Percentiles rank a stretch among this genome's conserved stretches.
Conservation (phyloP, 495 filamentous ascomycete genomes). For the Aspergillus mulundensis region DNA sequence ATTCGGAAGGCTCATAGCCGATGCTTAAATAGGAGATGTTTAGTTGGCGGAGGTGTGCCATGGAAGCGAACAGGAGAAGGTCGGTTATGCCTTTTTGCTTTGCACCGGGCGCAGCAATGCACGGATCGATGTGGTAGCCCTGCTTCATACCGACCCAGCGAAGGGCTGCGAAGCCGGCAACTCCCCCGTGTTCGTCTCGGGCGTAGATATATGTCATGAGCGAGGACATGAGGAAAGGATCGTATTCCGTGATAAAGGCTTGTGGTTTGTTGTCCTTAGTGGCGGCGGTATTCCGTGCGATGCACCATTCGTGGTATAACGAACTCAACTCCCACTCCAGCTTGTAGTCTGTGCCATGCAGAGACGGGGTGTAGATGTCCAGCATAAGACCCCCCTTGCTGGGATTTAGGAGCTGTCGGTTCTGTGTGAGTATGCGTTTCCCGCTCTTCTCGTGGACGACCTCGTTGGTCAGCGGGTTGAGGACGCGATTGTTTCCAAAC, state of each 20-base stretch:
- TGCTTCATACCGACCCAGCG: conserved; percentile 30
- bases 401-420: conserved; percentile 32
- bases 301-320: conserved; percentile 40
- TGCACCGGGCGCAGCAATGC: conserved; percentile 32
- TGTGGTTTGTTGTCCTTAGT: conserved; percentile 10
- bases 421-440: conserved; percentile 37
- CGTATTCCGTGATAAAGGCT: conserved; percentile 42
- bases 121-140: conserved; percentile 44
- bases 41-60: conserved; percentile 31
- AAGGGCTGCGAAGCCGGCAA: conserved; percentile 39
- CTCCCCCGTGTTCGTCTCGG: conserved; percentile 22
- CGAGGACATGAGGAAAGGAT: conserved; percentile 36
- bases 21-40: conserved; percentile 36
- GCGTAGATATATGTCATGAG: conserved; percentile 45
- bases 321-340: conserved; percentile 30
- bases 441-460: conserved; percentile 34
- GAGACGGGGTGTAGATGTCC: conserved; percentile 30
- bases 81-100: conserved; percentile 33
- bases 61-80: conserved; percentile 32
- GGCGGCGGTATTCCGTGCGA: conserved; percentile 23
- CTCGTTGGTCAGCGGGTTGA: conserved; percentile 39
- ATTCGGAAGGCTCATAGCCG: conserved; percentile 36
- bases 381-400: conserved; percentile 32
- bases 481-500: conserved; percentile 38
- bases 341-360: conserved; percentile 19